These are phyloP conservation scores for Cichorium intybus DNA, from an alignment of 140 eudicot species.

Conservation along the genomic window DNA sequence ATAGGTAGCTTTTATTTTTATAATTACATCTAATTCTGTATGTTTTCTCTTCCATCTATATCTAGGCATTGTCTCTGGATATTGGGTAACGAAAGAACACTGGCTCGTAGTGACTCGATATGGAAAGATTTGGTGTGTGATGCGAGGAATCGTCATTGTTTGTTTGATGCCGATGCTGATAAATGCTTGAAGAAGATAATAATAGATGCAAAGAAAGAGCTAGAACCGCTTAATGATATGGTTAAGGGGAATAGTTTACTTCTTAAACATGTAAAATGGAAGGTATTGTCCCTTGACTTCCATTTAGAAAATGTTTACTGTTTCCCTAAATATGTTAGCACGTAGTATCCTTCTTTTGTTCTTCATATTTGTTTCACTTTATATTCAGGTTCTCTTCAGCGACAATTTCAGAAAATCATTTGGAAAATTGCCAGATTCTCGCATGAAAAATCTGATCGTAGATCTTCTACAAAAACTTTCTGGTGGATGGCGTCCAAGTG, in stretches of 20 bases:
- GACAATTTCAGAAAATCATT: conserved; percentile 63
- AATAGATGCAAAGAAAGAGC: conserved; percentile 50
- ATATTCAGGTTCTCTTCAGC: conserved; percentile 61
- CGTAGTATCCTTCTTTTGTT: background rate
- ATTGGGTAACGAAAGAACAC: conserved; percentile 63
- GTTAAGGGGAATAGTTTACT: conserved; percentile 52
- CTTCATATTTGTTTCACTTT: background rate
- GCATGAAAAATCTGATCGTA: conserved; percentile 43
- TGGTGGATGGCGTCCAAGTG: conserved; percentile 79
- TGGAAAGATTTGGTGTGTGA: conserved; percentile 52
- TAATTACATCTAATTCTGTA: background rate
- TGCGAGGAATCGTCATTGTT: conserved; percentile 58
- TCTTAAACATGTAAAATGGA: conserved; percentile 64
- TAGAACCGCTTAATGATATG: conserved; percentile 68
- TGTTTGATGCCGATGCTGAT: conserved; percentile 68
- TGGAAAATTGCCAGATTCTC: conserved; percentile 30
- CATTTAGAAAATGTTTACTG: background rate
- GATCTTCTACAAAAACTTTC: conserved; percentile 53
- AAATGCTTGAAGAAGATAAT: conserved; percentile 39
- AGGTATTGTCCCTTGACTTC: conserved; percentile 38
- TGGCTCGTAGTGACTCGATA: conserved; percentile 35
- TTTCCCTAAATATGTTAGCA: background rate
- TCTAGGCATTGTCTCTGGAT: conserved; percentile 77
- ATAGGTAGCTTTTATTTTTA: no score
- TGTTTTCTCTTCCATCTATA: background rate